Conservation (phyloP, 805 yeast species). For the Vanderwaltozyma yarrowii region DNA sequence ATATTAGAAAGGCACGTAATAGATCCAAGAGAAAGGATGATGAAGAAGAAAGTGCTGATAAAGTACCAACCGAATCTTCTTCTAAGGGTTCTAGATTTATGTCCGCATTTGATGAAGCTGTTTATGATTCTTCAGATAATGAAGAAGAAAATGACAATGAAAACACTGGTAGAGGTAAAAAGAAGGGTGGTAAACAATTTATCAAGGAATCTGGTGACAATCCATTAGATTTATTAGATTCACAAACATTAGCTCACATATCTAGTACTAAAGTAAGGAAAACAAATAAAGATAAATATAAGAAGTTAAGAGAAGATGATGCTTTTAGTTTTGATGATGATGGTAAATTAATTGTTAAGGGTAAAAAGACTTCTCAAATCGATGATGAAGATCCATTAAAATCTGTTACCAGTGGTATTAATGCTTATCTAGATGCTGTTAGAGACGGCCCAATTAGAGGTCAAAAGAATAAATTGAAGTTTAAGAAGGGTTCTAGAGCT, state of each 20-base stretch:
- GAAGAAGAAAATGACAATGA: constrained; percentile 45
- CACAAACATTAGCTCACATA: constrained; percentile 74
- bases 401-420: constrained; percentile 50
- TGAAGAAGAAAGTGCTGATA: constrained; percentile 11
- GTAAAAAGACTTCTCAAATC: constrained; percentile 19
- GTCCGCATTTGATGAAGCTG: constrained; percentile 88
- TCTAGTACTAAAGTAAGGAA: constrained; percentile 78
- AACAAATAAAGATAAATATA: constrained; percentile 32
- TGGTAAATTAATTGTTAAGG: constrained; percentile 29
- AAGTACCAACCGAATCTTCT: constrained; percentile 13
- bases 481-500: constrained; percentile 52
- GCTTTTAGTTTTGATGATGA: constrained; percentile 27
- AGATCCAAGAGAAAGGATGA: constrained; percentile 61
- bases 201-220: constrained; percentile 65
- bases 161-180: constrained; percentile 14
- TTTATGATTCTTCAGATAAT: constrained; percentile 64
- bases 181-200: constrained; percentile 40
- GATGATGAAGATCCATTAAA: constrained; percentile 39
- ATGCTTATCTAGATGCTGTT: constrained; percentile 91
- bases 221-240: constrained; percentile 85
- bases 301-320: constrained; percentile 23
- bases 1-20: constrained; percentile 77
- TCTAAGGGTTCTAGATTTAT: constrained; percentile 43
- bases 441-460: constrained; percentile 91
- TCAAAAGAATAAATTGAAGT: constrained; percentile 83